phyloP scores from a whole-genome alignment of 176 grass and related monocot species.

The Aegilops longissima region DNA sequence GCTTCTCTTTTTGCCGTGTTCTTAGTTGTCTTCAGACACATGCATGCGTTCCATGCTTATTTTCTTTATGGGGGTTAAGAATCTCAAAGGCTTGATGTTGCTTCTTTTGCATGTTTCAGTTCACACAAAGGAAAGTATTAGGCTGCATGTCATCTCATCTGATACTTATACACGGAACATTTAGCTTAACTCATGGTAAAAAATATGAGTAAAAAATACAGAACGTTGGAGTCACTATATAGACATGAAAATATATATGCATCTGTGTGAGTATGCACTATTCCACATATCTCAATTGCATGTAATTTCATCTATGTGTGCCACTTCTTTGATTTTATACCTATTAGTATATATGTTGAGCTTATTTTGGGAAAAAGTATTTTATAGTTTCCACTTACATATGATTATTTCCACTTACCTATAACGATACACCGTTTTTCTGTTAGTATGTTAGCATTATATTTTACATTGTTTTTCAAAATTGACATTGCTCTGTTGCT shows the following conservation, averaged over 20 bases:
- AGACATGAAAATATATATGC: neutral
- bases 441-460: neutral
- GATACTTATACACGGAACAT: neutral
- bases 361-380: neutral
- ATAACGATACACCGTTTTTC: neutral
- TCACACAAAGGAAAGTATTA: neutral
- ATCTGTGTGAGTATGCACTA: neutral
- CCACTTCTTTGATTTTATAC: neutral
- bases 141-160: neutral
- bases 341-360: neutral
- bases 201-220: neutral
- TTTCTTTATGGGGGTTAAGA: slow-evolving; percentile 30
- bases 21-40: slow-evolving; percentile 19
- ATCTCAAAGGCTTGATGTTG: slow-evolving; percentile 23
- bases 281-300: neutral
- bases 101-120: slow-evolving; percentile 13
- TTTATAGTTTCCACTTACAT: neutral
- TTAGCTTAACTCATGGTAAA: neutral
- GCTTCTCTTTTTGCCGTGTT: slow-evolving; percentile 37
- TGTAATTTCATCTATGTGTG: neutral
- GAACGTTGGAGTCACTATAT: neutral
- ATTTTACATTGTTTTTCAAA: neutral
- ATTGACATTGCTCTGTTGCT: neutral
- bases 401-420: neutral
- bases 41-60: slow-evolving; percentile 36